Evolutionary conservation across 2,329 filamentous ascomycete genomes (phyloP).

Genomic region (Colletotrichum caudatum): DNA sequence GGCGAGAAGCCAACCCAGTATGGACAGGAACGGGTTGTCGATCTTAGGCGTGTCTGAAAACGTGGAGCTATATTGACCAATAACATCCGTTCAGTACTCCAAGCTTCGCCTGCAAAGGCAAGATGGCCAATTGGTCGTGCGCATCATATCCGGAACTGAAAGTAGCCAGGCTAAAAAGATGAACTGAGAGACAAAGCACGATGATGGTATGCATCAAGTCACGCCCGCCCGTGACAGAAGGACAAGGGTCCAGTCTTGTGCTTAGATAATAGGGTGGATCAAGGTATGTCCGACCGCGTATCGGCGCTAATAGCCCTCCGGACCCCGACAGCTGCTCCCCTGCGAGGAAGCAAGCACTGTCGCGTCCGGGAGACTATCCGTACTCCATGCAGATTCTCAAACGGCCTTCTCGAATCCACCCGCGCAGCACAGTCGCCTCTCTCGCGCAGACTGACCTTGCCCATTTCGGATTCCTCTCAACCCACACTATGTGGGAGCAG

Average conservation of each 20-base stretch:
- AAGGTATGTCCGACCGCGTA: slow-evolving; percentile 12
- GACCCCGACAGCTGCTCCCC: not conserved
- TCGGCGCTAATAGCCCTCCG: slow-evolving; percentile 12
- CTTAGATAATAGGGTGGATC: slow-evolving; percentile 29
- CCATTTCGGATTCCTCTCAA: slow-evolving; percentile 5
- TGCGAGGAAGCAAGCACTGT: slow-evolving; percentile 1
- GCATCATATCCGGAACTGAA: slow-evolving; percentile 8
- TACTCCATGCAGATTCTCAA: slow-evolving; percentile 34
- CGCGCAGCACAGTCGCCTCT: slow-evolving; percentile 7
- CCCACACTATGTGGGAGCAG: slow-evolving; percentile 30
- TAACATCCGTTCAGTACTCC: slow-evolving; percentile 10
- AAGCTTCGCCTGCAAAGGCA: not conserved
- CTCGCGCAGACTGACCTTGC: not conserved
- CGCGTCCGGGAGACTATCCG: slow-evolving; percentile 29
- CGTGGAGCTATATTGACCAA: not conserved
- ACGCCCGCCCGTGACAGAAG: not conserved
- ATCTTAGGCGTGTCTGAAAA: slow-evolving; percentile 24
- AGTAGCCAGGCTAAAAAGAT: not conserved
- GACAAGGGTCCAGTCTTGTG: not conserved
- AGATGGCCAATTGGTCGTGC: not conserved
- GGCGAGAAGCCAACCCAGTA: slow-evolving; percentile 1
- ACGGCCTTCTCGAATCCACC: slow-evolving; percentile 8
- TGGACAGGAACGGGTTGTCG: slow-evolving; percentile 10
- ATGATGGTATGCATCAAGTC: slow-evolving; percentile 5
- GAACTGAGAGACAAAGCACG: not conserved